Base-by-base conservation (phyloP, 371 early-diverging fungal species). In the Amoeboaphelidium protococcarum region DNA sequence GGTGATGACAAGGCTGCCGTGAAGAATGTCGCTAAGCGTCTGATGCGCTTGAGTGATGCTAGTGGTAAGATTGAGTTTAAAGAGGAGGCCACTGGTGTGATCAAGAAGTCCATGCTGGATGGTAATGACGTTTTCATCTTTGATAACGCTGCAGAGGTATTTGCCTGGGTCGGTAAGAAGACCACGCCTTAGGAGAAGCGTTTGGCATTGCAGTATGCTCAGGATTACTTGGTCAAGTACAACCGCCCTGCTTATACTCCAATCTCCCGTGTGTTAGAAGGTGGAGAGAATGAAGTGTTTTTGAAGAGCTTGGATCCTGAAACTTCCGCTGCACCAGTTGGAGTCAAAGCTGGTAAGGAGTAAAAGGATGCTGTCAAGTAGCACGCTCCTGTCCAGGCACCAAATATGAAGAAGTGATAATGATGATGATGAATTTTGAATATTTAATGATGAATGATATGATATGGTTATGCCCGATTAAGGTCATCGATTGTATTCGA, bases 251-350 rank as follows among this genome's bases (percentile, higher is more conserved):
- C 64, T 26, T 64, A 62, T 26, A 65, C 71, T 2, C 76, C 76
- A 44, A 69, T 79, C 47, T 62, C 74, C 50, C 72, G 72, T 24
- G 57, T 82, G 3, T 27, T 74, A 23, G 76, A 82, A 54, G 79
- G 77, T 4, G 71, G 66, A 22, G 71, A 71, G 49, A 66, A 72
- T n/a, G n/a, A n/a, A n/a, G n/a, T n/a, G n/a, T n/a, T n/a, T n/a
- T n/a, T n/a, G n/a, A n/a, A n/a, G n/a, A n/a, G n/a, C n/a, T n/a
- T n/a, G n/a, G n/a, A n/a, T n/a, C n/a, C n/a, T n/a, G n/a, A n/a
- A n/a, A n/a, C n/a, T n/a, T n/a, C n/a, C n/a, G n/a, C n/a, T n/a
- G n/a, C n/a, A n/a, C n/a, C n/a, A n/a, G n/a, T n/a, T n/a, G n/a
- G n/a, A n/a, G n/a, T n/a, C n/a, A n/a, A n/a, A n/a, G n/a, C n/a